Percentiles rank a stretch among this genome's conserved stretches.
Evolutionary conservation across 2,329 filamentous ascomycete genomes (phyloP).

Genomic region (Trichophyton rubrum): DNA sequence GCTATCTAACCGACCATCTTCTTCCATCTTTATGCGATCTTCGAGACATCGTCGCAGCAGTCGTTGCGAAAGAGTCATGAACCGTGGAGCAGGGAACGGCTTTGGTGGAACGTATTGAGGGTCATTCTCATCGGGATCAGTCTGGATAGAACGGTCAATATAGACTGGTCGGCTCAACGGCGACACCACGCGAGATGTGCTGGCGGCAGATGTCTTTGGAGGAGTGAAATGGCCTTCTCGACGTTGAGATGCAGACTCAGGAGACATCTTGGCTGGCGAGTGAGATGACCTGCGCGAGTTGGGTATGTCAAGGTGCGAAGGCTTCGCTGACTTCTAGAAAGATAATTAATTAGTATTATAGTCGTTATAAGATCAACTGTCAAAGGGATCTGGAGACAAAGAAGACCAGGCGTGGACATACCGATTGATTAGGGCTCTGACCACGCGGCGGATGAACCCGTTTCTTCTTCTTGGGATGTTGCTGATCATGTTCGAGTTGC

Average conservation of each 20-base stretch:
- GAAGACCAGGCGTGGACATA: background rate
- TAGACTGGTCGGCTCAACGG: slow-evolving; percentile 23
- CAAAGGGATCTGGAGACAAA: background rate
- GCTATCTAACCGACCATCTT: slow-evolving; percentile 11
- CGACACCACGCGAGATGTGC: slow-evolving; percentile 19
- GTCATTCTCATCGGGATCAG: slow-evolving; percentile 32
- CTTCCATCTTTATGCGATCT: slow-evolving; percentile 28
- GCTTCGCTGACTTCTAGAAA: slow-evolving; percentile 6
- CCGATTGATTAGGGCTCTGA: slow-evolving; percentile 2
- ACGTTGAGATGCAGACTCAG: slow-evolving; percentile 16
- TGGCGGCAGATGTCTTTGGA: slow-evolving; percentile 22
- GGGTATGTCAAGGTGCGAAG: slow-evolving; percentile 19
- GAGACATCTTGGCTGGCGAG: slow-evolving; percentile 22
- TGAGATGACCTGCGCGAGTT: slow-evolving; percentile 23
- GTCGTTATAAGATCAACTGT: no score
- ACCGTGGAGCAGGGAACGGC: slow-evolving; percentile 22
- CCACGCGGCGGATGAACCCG: slow-evolving; percentile 29
- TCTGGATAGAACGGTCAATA: slow-evolving; percentile 32
- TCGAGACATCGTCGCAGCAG: slow-evolving; percentile 32
- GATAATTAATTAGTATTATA: background rate
- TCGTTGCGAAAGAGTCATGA: slow-evolving; percentile 25
- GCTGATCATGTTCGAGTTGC: slow-evolving; percentile 46
- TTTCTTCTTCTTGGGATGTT: slow-evolving; percentile 44
- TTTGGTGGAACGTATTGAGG: slow-evolving; percentile 13
- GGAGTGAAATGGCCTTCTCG: slow-evolving; percentile 18